phyloP scores from a whole-genome alignment of 352 stramenopile genomes.

The Globisporangium cylindrosporum region DNA sequence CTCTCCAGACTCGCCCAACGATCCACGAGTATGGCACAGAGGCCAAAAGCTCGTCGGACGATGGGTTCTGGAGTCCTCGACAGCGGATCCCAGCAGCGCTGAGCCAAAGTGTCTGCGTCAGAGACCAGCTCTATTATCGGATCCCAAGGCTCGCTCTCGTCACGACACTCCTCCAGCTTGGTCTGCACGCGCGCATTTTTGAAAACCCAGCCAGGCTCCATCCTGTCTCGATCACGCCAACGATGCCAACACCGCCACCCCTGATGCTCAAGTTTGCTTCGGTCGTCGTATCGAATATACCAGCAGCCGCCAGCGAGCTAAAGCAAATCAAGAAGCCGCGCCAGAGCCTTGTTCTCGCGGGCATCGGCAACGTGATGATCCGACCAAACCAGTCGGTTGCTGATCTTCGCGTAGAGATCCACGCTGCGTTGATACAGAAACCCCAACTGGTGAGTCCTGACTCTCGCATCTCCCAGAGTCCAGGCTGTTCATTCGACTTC shows the following conservation, averaged over 20 bases:
- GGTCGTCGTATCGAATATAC: neutral
- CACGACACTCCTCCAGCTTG: constrained; percentile 30
- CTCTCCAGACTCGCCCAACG: neutral
- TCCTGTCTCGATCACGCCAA: neutral
- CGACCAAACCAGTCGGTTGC: neutral
- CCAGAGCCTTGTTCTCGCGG: constrained; percentile 3
- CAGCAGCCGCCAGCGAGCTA: neutral
- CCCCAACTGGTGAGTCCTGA: neutral
- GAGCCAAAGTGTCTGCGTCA: constrained; percentile 3
- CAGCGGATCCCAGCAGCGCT: neutral
- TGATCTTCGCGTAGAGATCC: constrained; percentile 1
- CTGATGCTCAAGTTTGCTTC: constrained; percentile 27
- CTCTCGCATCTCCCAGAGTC: neutral
- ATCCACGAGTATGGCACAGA: too few species aligned
- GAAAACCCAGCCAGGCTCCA: constrained; percentile 7
- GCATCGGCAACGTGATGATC: constrained; percentile 12
- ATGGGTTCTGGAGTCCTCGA: constrained; percentile 8
- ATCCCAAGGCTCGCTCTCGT: constrained; percentile 18
- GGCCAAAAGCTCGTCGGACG: neutral
- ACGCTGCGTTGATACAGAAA: neutral
- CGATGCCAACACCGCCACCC: neutral
- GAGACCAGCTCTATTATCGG: neutral
- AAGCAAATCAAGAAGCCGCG: neutral
- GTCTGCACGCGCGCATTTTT: constrained; percentile 24
- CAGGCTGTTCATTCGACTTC: constrained; percentile 1